These are phyloP conservation scores for Vigna radiata DNA, from an alignment of 306 rosid species.

Conservation along the genomic window DNA sequence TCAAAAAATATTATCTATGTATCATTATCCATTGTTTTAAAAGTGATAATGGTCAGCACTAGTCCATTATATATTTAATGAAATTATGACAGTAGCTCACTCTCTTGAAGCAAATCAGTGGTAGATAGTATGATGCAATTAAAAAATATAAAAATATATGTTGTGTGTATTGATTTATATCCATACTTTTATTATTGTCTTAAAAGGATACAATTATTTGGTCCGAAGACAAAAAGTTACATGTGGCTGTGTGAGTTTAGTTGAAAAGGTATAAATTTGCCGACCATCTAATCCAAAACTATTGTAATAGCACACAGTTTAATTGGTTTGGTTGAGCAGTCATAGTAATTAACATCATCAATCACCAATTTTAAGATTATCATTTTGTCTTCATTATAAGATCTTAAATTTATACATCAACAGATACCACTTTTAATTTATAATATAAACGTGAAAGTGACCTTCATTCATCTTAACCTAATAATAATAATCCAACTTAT, in stretches of 20 bases:
- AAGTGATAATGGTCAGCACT: too few species aligned
- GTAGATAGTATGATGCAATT: background rate
- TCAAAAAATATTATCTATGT: too few species aligned
- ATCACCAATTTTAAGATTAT: slow-evolving; percentile 1
- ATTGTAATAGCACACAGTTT: background rate
- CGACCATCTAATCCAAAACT: slow-evolving; percentile 8
- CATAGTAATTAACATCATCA: background rate
- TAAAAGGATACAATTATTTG: background rate
- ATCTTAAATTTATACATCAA: too few species aligned
- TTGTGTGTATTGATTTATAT: too few species aligned
- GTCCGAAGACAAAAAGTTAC: slow-evolving; percentile 5
- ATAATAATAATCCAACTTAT: background rate
- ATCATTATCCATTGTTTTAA: too few species aligned
- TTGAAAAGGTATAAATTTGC: background rate
- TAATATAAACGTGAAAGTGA: too few species aligned
- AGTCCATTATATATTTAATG: too few species aligned
- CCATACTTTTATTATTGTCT: background rate
- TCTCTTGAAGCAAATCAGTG: background rate
- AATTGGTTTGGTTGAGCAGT: background rate
- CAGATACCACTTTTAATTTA: too few species aligned
- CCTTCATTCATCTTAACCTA: background rate
- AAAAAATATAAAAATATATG: background rate
- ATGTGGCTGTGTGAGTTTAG: background rate
- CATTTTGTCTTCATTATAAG: too few species aligned
- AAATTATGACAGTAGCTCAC: too few species aligned